Base-by-base conservation (phyloP, 192 early-diverging fungal genomes). In the Coemansia sp. region DNA sequence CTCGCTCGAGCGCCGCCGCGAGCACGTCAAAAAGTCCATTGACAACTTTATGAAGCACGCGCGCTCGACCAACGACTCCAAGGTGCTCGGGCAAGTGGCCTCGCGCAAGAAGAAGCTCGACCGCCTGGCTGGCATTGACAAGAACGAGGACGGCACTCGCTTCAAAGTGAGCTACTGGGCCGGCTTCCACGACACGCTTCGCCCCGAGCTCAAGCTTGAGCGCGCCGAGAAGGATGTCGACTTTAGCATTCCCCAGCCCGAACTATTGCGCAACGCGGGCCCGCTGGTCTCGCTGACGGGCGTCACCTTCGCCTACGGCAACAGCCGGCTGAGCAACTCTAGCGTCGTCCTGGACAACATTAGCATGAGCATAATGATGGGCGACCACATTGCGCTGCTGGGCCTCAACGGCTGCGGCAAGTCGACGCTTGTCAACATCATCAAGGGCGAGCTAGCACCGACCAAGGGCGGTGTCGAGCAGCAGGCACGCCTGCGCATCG, bases 401-500 rank as follows among this genome's bases (percentile, higher is more conserved):
- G 96, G 96, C 36, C 86, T 89, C 10, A 98, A 98, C 68, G 92
- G 92, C 53, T 87, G 86, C 60, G 93, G 92, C 51, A 90, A 88
- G 47, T 82, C 94, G 15, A 97, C 96, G 6, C 79, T 97, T 10
- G 73, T 95, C 67, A 87, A 92, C 19, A 62, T 94, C 46, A 79
- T 97, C 57, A 82, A 87, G 14, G 89, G 91, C 9, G 79, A 84
- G 5, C 68, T 87, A 0, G 41, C 71, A 0, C 93, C 91, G 7
- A 88, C 86, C 5, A 69, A 64, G 6, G 96, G 96, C 14, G 64
- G 73, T 0, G 79, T 96, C 25, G 80, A 86, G 27, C 73, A 76
- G 8, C 89, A 91, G 60, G 83, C 90, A 7, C 62, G 87, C 36
- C 73, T 90, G 59, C 86, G 86, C 45, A 84, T 94, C 31, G 95